Evolutionary conservation across 495 filamentous ascomycete species (phyloP).

Genomic region (Xylaria scruposa): DNA sequence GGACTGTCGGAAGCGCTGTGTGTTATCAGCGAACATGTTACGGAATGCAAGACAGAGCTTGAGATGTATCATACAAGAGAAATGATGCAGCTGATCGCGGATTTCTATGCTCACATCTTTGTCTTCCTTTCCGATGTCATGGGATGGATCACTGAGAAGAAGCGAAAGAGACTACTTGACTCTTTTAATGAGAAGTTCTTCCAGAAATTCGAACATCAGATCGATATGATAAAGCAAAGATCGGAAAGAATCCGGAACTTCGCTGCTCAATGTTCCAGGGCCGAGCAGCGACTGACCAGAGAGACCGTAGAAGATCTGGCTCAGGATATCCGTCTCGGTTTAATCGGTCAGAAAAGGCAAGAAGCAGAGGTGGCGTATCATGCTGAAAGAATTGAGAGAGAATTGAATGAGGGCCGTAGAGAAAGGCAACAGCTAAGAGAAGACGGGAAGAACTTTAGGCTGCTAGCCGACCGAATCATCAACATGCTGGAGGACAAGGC

Average conservation of each 20-base stretch:
- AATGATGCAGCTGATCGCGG: slow-evolving; percentile 43
- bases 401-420: slow-evolving; percentile 2
- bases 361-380: background rate
- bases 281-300: slow-evolving; percentile 20
- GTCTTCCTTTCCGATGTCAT: slow-evolving; percentile 57
- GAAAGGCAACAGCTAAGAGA: slow-evolving; percentile 7
- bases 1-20: slow-evolving; percentile 50
- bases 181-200: slow-evolving; percentile 56
- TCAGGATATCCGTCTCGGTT: slow-evolving; percentile 22
- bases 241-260: slow-evolving; percentile 37
- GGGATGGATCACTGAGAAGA: slow-evolving; percentile 54
- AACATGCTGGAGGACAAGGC: slow-evolving; percentile 1
- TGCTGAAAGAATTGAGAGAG: slow-evolving; percentile 6
- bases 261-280: slow-evolving; percentile 21
- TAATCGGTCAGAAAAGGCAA: slow-evolving; percentile 4
- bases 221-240: slow-evolving; percentile 43
- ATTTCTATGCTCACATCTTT: slow-evolving; percentile 54
- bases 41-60: slow-evolving; percentile 32
- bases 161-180: slow-evolving; percentile 51
- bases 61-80: slow-evolving; percentile 33
- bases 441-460: background rate
- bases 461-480: background rate
- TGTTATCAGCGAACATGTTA: slow-evolving; percentile 51
- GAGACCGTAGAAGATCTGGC: slow-evolving; percentile 17
- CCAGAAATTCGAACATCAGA: slow-evolving; percentile 50